A percentile compares a stretch with the other conserved stretches of the same genome.
phyloP scores from a whole-genome alignment of 495 filamentous ascomycete species.

The Cercophora scortea region DNA sequence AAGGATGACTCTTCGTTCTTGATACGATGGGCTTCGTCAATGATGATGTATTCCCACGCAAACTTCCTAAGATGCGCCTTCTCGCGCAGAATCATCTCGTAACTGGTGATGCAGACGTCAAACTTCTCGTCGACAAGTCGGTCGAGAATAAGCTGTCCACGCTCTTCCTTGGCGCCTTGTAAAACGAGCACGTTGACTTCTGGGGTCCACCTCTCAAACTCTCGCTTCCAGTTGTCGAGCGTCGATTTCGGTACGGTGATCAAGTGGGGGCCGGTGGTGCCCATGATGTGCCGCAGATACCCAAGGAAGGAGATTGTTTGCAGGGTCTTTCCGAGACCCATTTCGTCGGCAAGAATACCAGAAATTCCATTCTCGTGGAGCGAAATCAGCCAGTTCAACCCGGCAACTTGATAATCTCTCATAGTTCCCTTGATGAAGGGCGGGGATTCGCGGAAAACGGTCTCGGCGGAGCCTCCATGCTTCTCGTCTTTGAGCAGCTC shows the following conservation, averaged over 20 bases:
- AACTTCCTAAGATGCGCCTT: constrained; percentile 95
- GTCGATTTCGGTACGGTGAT: constrained; percentile 95
- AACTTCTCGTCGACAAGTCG: constrained; percentile 74
- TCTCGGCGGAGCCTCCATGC: constrained; percentile 74
- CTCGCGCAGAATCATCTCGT: constrained; percentile 65
- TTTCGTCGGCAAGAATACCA: constrained; percentile 94
- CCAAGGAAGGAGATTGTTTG: constrained; percentile 88
- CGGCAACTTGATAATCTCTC: constrained; percentile 93
- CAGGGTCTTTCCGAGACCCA: constrained; percentile 91
- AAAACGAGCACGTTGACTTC: constrained; percentile 91
- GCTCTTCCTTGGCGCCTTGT: constrained; percentile 92
- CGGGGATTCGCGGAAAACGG: constrained; percentile 88
- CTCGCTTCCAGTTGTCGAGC: constrained; percentile 95
- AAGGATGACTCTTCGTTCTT: constrained; percentile 99
- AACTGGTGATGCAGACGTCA: constrained; percentile 38
- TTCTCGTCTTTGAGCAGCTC: constrained; percentile 90
- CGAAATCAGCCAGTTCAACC: constrained; percentile 96
- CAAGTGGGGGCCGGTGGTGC: constrained; percentile 86
- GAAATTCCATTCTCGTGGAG: constrained; percentile 98
- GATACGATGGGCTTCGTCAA: constrained; percentile 97
- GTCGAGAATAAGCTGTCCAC: constrained; percentile 80
- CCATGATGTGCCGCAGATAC: constrained; percentile 83
- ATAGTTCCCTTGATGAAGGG: constrained; percentile 80
- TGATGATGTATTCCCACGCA: constrained; percentile 99
- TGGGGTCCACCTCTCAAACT: constrained; percentile 90